Conservation (phyloP, 1,139 yeast species). For the Magnusiomyces fungicola region DNA sequence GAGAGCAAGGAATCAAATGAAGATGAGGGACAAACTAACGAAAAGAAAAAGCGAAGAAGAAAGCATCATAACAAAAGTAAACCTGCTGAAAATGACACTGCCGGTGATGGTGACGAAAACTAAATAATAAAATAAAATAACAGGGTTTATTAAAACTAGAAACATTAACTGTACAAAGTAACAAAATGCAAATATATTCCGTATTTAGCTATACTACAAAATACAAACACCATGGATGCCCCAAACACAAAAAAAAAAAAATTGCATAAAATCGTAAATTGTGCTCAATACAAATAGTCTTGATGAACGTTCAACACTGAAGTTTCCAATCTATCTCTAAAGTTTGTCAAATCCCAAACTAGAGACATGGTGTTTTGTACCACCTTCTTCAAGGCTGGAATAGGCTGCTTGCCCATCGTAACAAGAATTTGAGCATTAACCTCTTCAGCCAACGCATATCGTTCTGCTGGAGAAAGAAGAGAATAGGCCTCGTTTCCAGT, state of each 20-base stretch:
- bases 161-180: too few relatives aligned
- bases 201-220: too few relatives aligned
- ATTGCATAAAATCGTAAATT: too few relatives aligned
- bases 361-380: conserved; percentile 33
- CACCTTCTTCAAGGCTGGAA: conserved; percentile 35
- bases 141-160: too few relatives aligned
- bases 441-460: conserved; percentile 37
- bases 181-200: too few relatives aligned
- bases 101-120: too few relatives aligned
- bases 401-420: conserved; percentile 38
- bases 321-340: conserved; percentile 26
- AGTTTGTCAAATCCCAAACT: conserved; percentile 30
- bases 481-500: conserved; percentile 31
- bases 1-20: not conserved
- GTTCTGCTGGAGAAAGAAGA: conserved; percentile 33
- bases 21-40: not conserved
- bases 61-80: conserved; percentile 4
- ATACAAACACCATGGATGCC: too few relatives aligned
- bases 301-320: conserved; percentile 32
- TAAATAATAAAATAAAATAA: too few relatives aligned
- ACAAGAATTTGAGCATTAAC: conserved; percentile 39
- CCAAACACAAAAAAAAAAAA: too few relatives aligned
- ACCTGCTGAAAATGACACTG: too few relatives aligned
- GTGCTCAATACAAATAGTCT: conserved; percentile 33
- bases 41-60: conserved; percentile 6